A percentile compares a stretch with the other conserved stretches of the same genome.
These are phyloP conservation scores for Starmerella roubikii DNA, from an alignment of 805 yeast genomes.

Conservation along the genomic window DNA sequence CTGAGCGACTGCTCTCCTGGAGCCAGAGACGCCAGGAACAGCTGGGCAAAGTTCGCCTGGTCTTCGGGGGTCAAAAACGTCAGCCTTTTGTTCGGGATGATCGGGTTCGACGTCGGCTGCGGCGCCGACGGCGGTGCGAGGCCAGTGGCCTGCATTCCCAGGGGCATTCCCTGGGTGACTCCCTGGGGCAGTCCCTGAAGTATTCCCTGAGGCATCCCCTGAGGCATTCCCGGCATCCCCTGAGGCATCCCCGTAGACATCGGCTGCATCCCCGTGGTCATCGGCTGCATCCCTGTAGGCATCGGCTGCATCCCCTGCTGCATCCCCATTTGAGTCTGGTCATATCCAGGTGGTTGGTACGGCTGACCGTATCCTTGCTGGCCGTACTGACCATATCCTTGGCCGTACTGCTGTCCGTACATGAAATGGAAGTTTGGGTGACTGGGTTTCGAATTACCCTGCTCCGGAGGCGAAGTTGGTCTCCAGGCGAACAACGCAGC, in stretches of 20 bases:
- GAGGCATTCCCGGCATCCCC: conserved; percentile 19
- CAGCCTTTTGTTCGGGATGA: conserved; percentile 41
- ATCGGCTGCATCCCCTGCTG: background rate
- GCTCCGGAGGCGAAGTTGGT: too few relatives aligned
- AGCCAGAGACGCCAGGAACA: conserved; percentile 62
- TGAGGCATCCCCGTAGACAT: conserved; percentile 1
- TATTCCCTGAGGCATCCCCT: background rate
- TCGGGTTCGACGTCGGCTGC: background rate
- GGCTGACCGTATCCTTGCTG: conserved; percentile 9
- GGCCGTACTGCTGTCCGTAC: too few relatives aligned
- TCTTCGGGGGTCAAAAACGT: conserved; percentile 76
- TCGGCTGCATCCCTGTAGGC: conserved; percentile 7
- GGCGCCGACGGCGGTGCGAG: conserved; percentile 19
- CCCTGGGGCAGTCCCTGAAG: background rate
- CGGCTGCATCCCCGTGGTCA: conserved; percentile 9
- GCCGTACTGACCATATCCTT: too few relatives aligned
- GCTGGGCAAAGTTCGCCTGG: conserved; percentile 72
- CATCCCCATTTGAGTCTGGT: background rate
- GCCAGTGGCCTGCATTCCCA: too few relatives aligned
- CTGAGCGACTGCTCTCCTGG: conserved; percentile 44
- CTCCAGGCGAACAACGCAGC: too few relatives aligned
- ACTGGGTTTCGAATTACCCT: too few relatives aligned
- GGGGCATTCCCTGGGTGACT: too few relatives aligned
- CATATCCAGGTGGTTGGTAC: conserved; percentile 7
- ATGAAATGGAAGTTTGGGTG: too few relatives aligned